A percentile compares a stretch with the other conserved stretches of the same genome.
Evolutionary conservation across 2,329 filamentous ascomycete species (phyloP).

Genomic region (Aspergillus vadensis): DNA sequence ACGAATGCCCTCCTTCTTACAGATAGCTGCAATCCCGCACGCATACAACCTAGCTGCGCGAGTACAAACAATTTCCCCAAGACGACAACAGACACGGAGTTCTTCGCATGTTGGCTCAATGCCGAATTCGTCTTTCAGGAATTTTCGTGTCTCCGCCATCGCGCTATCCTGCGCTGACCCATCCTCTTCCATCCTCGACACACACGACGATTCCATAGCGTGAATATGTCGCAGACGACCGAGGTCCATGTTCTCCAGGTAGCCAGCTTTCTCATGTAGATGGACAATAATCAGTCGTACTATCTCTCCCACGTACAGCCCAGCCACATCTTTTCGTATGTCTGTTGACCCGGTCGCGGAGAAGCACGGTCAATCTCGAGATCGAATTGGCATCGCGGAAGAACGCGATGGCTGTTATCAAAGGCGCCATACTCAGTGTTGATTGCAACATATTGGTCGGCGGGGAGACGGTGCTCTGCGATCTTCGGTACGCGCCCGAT

Average conservation of each 20-base stretch:
- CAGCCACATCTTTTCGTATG: conserved; percentile 96
- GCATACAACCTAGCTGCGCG: conserved; percentile 88
- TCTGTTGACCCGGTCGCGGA: conserved; percentile 86
- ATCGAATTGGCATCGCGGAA: conserved; percentile 65
- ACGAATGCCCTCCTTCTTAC: conserved; percentile 85
- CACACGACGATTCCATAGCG: conserved; percentile 83
- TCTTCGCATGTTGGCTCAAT: conserved; percentile 73
- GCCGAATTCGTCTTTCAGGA: conserved; percentile 67
- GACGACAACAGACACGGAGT: conserved; percentile 79
- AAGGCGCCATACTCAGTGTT: conserved; percentile 95
- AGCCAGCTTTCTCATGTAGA: conserved; percentile 71
- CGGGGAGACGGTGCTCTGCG: conserved; percentile 73
- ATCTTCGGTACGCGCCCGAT: conserved; percentile 83
- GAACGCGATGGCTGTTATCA: conserved; percentile 79
- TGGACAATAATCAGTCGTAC: conserved; percentile 84
- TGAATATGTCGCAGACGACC: conserved; percentile 76
- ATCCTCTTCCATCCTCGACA: conserved; percentile 88
- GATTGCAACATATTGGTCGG: conserved; percentile 79
- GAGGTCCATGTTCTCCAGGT: conserved; percentile 83
- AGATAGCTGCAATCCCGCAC: conserved; percentile 94
- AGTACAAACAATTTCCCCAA: conserved; percentile 91
- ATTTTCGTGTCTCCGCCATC: conserved; percentile 78
- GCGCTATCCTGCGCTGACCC: conserved; percentile 70
- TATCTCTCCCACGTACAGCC: conserved; percentile 88
- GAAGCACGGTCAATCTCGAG: conserved; percentile 81